Evolutionary conservation across 139 green algal genomes (phyloP).

Genomic region (Micractinium conductrix): DNA sequence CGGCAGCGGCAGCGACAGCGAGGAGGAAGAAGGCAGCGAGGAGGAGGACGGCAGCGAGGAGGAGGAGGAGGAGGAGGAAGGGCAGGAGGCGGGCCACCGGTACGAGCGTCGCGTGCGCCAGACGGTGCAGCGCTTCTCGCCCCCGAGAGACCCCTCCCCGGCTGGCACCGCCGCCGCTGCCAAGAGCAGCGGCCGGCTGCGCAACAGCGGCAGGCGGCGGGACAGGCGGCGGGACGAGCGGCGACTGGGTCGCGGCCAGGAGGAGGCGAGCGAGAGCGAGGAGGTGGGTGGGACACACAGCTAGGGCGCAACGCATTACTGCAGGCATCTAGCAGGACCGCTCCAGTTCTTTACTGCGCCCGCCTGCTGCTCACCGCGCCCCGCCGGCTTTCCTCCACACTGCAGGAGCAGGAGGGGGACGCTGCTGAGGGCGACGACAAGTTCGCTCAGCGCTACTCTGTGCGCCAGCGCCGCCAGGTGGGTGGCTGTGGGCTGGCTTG

Average conservation of each 20-base stretch:
- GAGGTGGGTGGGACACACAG: neutral
- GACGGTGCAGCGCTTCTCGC: conserved; percentile 47
- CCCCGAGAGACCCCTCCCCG: conserved; percentile 12
- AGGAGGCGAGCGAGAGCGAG: neutral
- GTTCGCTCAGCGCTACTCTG: conserved; percentile 20
- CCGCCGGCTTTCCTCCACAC: too few species aligned
- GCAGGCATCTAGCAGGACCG: too few species aligned
- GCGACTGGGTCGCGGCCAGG: neutral
- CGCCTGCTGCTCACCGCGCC: too few species aligned
- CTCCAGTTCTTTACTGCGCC: too few species aligned
- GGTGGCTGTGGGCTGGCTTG: neutral
- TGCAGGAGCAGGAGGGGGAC: neutral
- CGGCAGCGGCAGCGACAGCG: conserved; percentile 13
- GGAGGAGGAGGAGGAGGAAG: neutral
- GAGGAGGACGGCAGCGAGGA: neutral
- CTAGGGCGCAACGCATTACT: neutral
- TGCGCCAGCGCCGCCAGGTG: conserved; percentile 21
- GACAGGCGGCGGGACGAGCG: neutral
- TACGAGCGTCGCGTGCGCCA: conserved; percentile 34
- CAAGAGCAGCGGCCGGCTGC: too few species aligned
- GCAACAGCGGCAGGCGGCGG: neutral
- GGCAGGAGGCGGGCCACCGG: neutral
- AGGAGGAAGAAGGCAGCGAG: conserved; percentile 25
- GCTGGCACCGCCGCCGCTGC: too few species aligned
- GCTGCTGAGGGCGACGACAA: neutral